These are phyloP conservation scores for Aureobasidium sp. DNA, from an alignment of 2,329 filamentous ascomycete genomes.

Conservation along the genomic window DNA sequence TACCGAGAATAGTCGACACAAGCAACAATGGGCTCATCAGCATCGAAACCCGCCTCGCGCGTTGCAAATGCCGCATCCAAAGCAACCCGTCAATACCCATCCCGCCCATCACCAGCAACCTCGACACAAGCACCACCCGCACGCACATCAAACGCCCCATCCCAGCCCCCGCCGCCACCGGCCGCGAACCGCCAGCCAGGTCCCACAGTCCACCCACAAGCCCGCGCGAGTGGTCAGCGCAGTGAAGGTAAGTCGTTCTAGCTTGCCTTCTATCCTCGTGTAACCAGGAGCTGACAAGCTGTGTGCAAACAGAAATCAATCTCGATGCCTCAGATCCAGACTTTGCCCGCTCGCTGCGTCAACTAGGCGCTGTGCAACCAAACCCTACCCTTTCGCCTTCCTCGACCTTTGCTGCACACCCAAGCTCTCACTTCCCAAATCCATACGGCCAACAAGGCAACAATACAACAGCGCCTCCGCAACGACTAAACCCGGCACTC, in stretches of 20 bases:
- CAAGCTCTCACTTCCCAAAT: slow-evolving; percentile 20
- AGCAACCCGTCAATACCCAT: slow-evolving; percentile 48
- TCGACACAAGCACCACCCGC: slow-evolving; percentile 16
- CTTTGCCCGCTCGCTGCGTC: slow-evolving; percentile 73
- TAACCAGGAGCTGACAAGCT: not conserved
- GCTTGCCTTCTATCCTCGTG: slow-evolving; percentile 3
- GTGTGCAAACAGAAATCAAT: slow-evolving; percentile 41
- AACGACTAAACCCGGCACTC: slow-evolving; percentile 46
- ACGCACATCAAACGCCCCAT: slow-evolving; percentile 16
- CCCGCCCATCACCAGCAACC: slow-evolving; percentile 27
- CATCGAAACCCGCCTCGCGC: slow-evolving; percentile 44
- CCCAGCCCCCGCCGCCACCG: slow-evolving; percentile 17
- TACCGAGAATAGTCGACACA: not conserved
- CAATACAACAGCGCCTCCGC: slow-evolving; percentile 19
- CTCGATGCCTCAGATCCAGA: slow-evolving; percentile 53
- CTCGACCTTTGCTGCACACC: slow-evolving; percentile 40
- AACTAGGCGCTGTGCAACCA: slow-evolving; percentile 50
- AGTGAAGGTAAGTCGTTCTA: slow-evolving; percentile 28
- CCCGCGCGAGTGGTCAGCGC: slow-evolving; percentile 29
- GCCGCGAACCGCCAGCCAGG: slow-evolving; percentile 27
- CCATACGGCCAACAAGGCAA: slow-evolving; percentile 14
- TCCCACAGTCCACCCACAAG: slow-evolving; percentile 33
- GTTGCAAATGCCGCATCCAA: slow-evolving; percentile 35
- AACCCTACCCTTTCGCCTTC: slow-evolving; percentile 48
- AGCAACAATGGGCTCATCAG: slow-evolving; percentile 46